Percentiles rank a stretch among this genome's conserved stretches.
These are phyloP conservation scores for Salvia splendens DNA, from an alignment of 257 asterid genomes.

Conservation along the genomic window DNA sequence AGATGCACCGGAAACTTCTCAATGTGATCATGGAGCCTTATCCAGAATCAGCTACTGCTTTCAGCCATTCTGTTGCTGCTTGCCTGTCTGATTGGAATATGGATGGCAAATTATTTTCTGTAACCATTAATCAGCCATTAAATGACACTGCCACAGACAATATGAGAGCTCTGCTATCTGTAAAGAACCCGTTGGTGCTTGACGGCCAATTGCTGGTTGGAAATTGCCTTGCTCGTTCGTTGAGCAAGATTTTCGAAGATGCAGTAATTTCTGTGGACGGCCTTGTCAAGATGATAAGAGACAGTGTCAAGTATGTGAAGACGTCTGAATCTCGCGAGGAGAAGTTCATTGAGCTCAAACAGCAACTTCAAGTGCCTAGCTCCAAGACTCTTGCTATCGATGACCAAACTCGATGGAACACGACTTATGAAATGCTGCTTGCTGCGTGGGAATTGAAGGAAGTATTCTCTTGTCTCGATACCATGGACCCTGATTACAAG, in stretches of 20 bases:
- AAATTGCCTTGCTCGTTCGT: slow-evolving; percentile 77
- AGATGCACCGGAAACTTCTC: slow-evolving; percentile 79
- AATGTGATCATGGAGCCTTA: slow-evolving; percentile 87
- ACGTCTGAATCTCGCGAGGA: slow-evolving; percentile 84
- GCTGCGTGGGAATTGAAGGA: slow-evolving; percentile 84
- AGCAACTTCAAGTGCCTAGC: slow-evolving; percentile 91
- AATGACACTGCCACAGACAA: slow-evolving; percentile 63
- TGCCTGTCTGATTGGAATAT: slow-evolving; percentile 89
- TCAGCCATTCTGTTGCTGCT: slow-evolving; percentile 86
- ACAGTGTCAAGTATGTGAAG: slow-evolving; percentile 85
- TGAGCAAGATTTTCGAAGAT: slow-evolving; percentile 68
- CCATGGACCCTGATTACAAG: slow-evolving; percentile 75
- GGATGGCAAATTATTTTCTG: slow-evolving; percentile 83
- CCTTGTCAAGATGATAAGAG: slow-evolving; percentile 71
- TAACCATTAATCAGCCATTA: slow-evolving; percentile 65
- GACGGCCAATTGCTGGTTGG: slow-evolving; percentile 77
- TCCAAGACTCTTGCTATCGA: slow-evolving; percentile 69
- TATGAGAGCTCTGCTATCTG: slow-evolving; percentile 76
- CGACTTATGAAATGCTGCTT: slow-evolving; percentile 84
- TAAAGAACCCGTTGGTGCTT: slow-evolving; percentile 76
- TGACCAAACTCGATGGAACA: slow-evolving; percentile 82
- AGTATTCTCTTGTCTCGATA: slow-evolving; percentile 82
- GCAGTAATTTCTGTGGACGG: slow-evolving; percentile 53
- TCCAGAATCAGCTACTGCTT: slow-evolving; percentile 82
- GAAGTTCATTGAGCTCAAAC: slow-evolving; percentile 75